Percentiles rank a stretch among this genome's conserved stretches.
Evolutionary conservation across 1,139 yeast genomes (phyloP).

Genomic region (Diutina neorugosa): DNA sequence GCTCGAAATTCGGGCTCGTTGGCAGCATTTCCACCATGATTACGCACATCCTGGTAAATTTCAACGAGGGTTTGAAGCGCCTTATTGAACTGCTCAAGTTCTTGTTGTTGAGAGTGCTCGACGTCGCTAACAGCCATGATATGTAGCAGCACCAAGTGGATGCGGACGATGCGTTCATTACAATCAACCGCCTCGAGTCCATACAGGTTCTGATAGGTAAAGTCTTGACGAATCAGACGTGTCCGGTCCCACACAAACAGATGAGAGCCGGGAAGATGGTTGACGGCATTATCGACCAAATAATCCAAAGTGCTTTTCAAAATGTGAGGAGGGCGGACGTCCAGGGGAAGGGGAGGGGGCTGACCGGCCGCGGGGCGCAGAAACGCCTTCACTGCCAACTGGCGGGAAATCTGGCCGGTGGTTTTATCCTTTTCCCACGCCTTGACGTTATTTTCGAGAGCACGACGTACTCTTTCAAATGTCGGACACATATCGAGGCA

Average conservation of each 20-base stretch:
- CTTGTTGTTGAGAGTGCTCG: constrained; percentile 90
- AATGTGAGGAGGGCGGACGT: constrained; percentile 85
- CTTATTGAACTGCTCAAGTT: constrained; percentile 86
- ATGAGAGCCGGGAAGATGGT: constrained; percentile 70
- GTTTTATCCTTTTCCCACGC: constrained; percentile 58
- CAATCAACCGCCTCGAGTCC: constrained; percentile 94
- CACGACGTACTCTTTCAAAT: constrained; percentile 82
- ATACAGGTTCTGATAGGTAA: constrained; percentile 85
- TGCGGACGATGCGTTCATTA: constrained; percentile 82
- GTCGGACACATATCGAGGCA: constrained; percentile 93
- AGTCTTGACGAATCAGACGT: constrained; percentile 94
- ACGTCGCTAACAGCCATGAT: constrained; percentile 70
- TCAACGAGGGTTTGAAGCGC: constrained; percentile 83
- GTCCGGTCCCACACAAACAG: constrained; percentile 98
- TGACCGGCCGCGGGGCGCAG: constrained; percentile 98
- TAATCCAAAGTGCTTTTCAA: constrained; percentile 56
- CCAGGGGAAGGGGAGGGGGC: constrained; percentile 95
- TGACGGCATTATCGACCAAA: constrained; percentile 50
- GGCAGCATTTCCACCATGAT: constrained; percentile 56
- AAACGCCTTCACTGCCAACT: constrained; percentile 78
- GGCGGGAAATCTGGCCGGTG: constrained; percentile 51
- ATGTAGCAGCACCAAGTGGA: constrained; percentile 75
- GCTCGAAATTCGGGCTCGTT: constrained; percentile 93
- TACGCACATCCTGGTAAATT: constrained; percentile 71
- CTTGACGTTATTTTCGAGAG: constrained; percentile 79